phyloP scores from a whole-genome alignment of 2,329 filamentous ascomycete species.

The Aspergillus carbonarius region DNA sequence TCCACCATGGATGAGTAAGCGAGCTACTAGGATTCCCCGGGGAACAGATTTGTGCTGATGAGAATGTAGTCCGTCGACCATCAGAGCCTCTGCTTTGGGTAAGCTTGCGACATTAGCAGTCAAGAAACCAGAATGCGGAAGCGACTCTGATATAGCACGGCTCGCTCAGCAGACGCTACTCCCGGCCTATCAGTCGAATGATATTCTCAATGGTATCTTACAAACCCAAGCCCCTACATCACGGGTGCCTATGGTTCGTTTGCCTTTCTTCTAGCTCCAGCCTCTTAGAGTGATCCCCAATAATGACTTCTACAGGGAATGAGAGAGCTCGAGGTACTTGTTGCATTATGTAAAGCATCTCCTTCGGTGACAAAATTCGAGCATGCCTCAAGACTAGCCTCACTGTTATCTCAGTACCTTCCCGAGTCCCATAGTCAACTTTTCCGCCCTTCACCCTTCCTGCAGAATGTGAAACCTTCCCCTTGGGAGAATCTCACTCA shows the following conservation, averaged over 20 bases:
- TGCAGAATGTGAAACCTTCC: constrained; percentile 78
- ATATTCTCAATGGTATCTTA: constrained; percentile 37
- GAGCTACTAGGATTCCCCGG: not conserved
- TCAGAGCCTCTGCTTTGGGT: constrained; percentile 45
- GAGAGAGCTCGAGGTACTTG: constrained; percentile 85
- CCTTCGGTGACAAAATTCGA: constrained; percentile 68
- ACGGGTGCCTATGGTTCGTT: constrained; percentile 41
- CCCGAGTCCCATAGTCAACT: constrained; percentile 78
- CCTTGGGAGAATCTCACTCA: constrained; percentile 83
- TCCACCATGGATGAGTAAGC: constrained; percentile 36
- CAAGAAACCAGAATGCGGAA: constrained; percentile 28
- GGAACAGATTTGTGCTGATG: constrained; percentile 12
- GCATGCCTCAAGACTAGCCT: constrained; percentile 74
- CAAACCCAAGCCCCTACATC: constrained; percentile 38
- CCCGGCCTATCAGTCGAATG: constrained; percentile 25
- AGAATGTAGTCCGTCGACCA: constrained; percentile 29
- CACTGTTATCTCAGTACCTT: constrained; percentile 79
- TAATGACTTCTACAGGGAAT: constrained; percentile 60
- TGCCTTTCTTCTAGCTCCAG: not conserved
- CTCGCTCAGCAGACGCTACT: constrained; percentile 34
- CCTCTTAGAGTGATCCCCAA: not conserved
- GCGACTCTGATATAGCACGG: constrained; percentile 37
- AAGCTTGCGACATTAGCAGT: constrained; percentile 45
- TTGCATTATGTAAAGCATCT: constrained; percentile 88
- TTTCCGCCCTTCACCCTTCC: constrained; percentile 76